Evolutionary conservation across 352 stramenopile species (phyloP), one percentile per base, ranked within the genome.

Genomic region (Phytophthora tentaculata): DNA sequence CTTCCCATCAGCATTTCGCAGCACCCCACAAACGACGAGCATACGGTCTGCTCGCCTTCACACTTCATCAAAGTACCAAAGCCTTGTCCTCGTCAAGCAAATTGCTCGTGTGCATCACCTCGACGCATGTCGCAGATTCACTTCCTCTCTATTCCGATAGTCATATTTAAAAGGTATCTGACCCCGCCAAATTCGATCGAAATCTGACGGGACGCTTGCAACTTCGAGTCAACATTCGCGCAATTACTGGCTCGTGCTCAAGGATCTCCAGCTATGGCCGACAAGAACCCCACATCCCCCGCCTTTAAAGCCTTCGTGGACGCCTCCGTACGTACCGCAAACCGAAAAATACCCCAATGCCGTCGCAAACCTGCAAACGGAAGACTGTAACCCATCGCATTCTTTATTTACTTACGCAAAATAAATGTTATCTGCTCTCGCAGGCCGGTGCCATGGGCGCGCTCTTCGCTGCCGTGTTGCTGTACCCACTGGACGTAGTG

Each of bases 231-330:
- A 54, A 64, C 66, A 69, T 59, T 73, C 56, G 66, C 47, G 17
- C 14, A 69, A 64, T 68, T 64, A 49, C 64, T 72, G 64, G 64
- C 53, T 67, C 64, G 41, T 44, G 22, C 32, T 39, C 32, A 70
- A 74, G n/a, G 61, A 63, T 74, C 56, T 37, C 35, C 24, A n/a
- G 20, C 29, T 44, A 83, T 83, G 74, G 28, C 35, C 7, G 67
- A 71, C 64, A 73, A 79, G 57, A 65, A 20, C 29, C 56, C 74
- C 10, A 68, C 69, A 6, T 71, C 77, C 23, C 76, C 82, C 56
- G 77, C 79, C 58, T 91, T 89, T 71, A 94, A 88, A 58, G 83
- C 85, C 54, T 90, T 94, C 61, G 85, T 90, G 14, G 85, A 94
- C 54, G 85, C 85, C 2, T 91, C 85, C 44, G 86, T 93, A 76